Conservation (phyloP, 2,329 filamentous ascomycete species). For the Botrytis sinoallii region DNA sequence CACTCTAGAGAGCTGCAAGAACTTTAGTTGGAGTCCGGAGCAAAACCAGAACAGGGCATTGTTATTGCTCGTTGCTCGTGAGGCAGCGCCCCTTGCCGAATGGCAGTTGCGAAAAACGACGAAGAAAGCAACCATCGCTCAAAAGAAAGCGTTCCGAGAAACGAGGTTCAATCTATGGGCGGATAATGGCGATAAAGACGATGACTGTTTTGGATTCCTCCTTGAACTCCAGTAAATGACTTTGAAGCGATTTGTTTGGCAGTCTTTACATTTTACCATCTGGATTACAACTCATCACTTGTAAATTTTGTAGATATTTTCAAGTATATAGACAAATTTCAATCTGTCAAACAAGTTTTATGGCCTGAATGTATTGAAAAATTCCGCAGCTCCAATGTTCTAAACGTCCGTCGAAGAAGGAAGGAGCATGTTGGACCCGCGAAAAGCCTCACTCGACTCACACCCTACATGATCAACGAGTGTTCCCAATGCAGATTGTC, state of each 20-base stretch:
- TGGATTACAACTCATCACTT: background rate
- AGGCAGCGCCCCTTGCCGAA: background rate
- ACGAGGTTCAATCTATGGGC: too few relatives aligned
- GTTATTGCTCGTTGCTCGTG: background rate
- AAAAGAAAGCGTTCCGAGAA: background rate
- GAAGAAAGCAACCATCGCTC: background rate
- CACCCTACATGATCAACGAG: too few relatives aligned
- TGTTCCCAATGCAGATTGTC: too few relatives aligned
- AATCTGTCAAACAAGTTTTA: too few relatives aligned
- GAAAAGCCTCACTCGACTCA: too few relatives aligned
- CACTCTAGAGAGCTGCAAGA: too few relatives aligned
- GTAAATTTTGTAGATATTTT: background rate
- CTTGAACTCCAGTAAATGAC: background rate
- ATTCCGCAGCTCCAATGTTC: too few relatives aligned
- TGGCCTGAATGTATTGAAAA: too few relatives aligned
- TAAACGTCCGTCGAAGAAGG: too few relatives aligned
- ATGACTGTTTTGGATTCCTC: background rate
- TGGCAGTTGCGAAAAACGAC: background rate
- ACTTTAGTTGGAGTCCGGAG: background rate
- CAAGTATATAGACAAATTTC: too few relatives aligned
- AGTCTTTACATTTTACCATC: background rate
- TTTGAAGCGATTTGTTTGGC: background rate
- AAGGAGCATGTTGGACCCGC: too few relatives aligned
- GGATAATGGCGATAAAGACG: background rate
- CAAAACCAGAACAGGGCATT: too few relatives aligned